Evolutionary conservation across 1,284 basidiomycete genomes (phyloP).

Genomic region (Trichosporon asahii): DNA sequence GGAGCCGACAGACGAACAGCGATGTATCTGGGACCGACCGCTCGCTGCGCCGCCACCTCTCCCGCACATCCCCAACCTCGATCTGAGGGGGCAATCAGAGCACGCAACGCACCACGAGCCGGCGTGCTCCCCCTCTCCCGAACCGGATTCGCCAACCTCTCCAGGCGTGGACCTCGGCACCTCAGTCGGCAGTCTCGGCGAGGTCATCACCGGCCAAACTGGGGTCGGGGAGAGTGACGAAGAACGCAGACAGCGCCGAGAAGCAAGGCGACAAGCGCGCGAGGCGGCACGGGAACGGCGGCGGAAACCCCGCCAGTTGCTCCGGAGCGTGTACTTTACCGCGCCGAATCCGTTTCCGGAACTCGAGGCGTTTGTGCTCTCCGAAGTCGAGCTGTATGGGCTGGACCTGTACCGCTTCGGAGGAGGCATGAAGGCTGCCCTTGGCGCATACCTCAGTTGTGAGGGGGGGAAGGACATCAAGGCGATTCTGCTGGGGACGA

Average conservation of each 20-base stretch:
- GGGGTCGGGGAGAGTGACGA: not conserved
- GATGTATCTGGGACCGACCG: conserved; percentile 11
- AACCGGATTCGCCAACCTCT: conserved; percentile 29
- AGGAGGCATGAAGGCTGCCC: conserved; percentile 76
- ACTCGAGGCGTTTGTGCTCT: conserved; percentile 78
- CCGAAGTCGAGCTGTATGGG: conserved; percentile 65
- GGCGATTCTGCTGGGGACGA: conserved; percentile 84
- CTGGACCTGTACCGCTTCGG: conserved; percentile 74
- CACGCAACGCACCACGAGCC: conserved; percentile 22
- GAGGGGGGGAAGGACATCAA: conserved; percentile 54
- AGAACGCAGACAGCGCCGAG: not conserved
- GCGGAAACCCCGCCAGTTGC: conserved; percentile 53
- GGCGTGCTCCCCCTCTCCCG: conserved; percentile 23
- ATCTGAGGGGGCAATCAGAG: not conserved
- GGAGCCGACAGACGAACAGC: conserved; percentile 9
- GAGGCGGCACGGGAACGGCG: not conserved
- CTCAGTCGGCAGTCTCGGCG: too few species aligned
- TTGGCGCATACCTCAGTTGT: conserved; percentile 67
- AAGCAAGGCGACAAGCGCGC: not conserved
- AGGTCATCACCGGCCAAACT: too few species aligned
- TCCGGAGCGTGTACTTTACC: conserved; percentile 82
- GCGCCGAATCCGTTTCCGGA: conserved; percentile 80
- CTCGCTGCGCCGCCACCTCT: conserved; percentile 22
- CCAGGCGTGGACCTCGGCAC: not conserved
- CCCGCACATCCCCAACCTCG: not conserved